A percentile compares a stretch with the other conserved stretches of the same genome.
phyloP scores from a whole-genome alignment of 805 yeast genomes.

The Metschnikowia shivogae region DNA sequence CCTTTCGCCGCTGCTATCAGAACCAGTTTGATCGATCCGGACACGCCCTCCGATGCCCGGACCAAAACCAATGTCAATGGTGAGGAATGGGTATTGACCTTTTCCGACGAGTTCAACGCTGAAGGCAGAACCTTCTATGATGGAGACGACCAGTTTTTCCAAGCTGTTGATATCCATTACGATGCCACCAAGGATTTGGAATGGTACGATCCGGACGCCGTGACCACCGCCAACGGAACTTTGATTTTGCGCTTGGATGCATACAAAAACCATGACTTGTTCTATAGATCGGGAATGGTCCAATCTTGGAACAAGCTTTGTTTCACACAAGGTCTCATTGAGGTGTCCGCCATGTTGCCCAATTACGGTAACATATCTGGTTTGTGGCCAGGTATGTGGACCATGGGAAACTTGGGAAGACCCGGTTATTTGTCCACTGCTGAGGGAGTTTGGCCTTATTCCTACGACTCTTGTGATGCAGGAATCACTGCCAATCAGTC shows the following conservation, averaged over 20 bases:
- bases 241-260: conserved; percentile 36
- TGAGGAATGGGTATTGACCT: conserved; percentile 38
- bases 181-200: conserved; percentile 43
- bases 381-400: conserved; percentile 40
- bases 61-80: conserved; percentile 44
- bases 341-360: conserved; percentile 29
- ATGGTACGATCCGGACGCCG: conserved; percentile 44
- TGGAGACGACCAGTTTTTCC: conserved; percentile 43
- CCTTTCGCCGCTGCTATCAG: conserved; percentile 36
- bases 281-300: conserved; percentile 38
- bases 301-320: conserved; percentile 40
- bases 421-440: conserved; percentile 35
- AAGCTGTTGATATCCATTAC: conserved; percentile 38
- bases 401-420: conserved; percentile 35
- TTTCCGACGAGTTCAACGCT: conserved; percentile 41
- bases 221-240: conserved; percentile 37
- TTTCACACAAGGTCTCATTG: conserved; percentile 30
- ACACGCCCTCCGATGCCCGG: conserved; percentile 33
- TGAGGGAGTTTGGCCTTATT: conserved; percentile 40
- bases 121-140: conserved; percentile 42
- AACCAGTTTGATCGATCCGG: conserved; percentile 37
- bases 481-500: conserved; percentile 39
- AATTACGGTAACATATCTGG: conserved; percentile 30
- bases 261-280: conserved; percentile 31
- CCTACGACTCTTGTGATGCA: conserved; percentile 34